Evolutionary conservation across 345 rosid genomes (phyloP).

Genomic region (Reutealis trisperma): DNA sequence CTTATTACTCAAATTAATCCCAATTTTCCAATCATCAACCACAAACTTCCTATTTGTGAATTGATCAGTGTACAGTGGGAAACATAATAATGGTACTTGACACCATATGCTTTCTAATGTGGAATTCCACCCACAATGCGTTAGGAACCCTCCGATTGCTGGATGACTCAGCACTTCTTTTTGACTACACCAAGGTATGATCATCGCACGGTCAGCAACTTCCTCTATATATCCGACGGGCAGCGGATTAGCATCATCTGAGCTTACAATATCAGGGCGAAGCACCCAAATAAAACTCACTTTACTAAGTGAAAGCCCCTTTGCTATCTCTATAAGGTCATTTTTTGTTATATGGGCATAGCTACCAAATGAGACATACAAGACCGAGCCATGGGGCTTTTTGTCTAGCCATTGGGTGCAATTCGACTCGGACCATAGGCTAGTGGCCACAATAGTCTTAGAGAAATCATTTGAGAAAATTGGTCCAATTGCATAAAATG

Average conservation of each 20-base stretch:
- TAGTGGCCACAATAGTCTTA: conserved; percentile 52
- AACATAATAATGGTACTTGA: conserved; percentile 62
- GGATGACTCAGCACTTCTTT: conserved; percentile 53
- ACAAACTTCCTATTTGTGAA: conserved; percentile 76
- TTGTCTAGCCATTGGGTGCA: conserved; percentile 79
- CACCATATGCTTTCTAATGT: conserved; percentile 71
- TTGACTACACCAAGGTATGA: conserved; percentile 79
- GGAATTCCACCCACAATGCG: conserved; percentile 91
- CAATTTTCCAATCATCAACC: conserved; percentile 84
- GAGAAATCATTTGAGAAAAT: conserved; percentile 53
- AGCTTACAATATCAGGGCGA: conserved; percentile 72
- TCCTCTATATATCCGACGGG: conserved; percentile 52
- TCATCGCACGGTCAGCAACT: conserved; percentile 47
- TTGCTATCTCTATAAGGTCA: conserved; percentile 61
- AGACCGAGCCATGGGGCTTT: conserved; percentile 60
- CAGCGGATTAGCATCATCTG: conserved; percentile 51
- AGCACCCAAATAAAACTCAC: conserved; percentile 87
- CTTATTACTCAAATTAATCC: conserved; percentile 52
- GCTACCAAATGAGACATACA: conserved; percentile 79
- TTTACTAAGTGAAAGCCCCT: conserved; percentile 51
- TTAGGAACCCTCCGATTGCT: conserved; percentile 76
- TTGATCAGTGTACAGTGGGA: conserved; percentile 76
- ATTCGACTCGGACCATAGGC: conserved; percentile 83
- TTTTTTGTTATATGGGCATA: conserved; percentile 59
- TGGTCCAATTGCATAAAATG: conserved; percentile 78